These are phyloP conservation scores for Coffea canephora DNA, from an alignment of 257 asterid species.

Conservation along the genomic window DNA sequence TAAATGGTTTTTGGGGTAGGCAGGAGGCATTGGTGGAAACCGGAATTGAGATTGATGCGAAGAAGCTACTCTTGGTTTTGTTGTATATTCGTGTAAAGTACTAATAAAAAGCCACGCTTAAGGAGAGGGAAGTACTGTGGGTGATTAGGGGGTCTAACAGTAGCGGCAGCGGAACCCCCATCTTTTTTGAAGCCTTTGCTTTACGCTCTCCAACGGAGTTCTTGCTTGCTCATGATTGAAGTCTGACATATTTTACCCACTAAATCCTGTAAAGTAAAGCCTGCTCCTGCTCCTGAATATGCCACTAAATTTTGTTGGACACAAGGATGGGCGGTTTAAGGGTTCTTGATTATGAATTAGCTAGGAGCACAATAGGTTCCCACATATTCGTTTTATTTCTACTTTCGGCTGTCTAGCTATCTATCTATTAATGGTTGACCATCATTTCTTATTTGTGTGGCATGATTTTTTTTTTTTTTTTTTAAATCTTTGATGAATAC, in stretches of 20 bases:
- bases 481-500: not conserved
- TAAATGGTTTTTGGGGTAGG: too few relatives aligned
- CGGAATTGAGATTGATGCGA: too few relatives aligned
- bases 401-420: not conserved
- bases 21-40: too few relatives aligned
- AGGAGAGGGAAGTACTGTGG: too few relatives aligned
- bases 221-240: slow-evolving; percentile 25
- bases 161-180: not conserved
- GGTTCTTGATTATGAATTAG: not conserved
- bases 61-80: too few relatives aligned
- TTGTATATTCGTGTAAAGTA: too few relatives aligned
- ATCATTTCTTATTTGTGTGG: too few relatives aligned
- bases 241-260: slow-evolving; percentile 18
- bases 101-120: too few relatives aligned
- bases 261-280: not conserved
- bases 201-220: not conserved
- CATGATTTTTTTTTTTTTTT: too few relatives aligned
- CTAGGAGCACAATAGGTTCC: not conserved
- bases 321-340: not conserved
- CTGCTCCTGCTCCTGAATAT: not conserved
- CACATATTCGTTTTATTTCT: not conserved
- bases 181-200: not conserved
- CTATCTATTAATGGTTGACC: not conserved
- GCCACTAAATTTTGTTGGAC: not conserved
- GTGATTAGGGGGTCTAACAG: too few relatives aligned